A percentile compares a stretch with the other conserved stretches of the same genome.
These are phyloP conservation scores for Ramaria sp. DNA, from an alignment of 768 basidiomycete genomes.

Conservation along the genomic window DNA sequence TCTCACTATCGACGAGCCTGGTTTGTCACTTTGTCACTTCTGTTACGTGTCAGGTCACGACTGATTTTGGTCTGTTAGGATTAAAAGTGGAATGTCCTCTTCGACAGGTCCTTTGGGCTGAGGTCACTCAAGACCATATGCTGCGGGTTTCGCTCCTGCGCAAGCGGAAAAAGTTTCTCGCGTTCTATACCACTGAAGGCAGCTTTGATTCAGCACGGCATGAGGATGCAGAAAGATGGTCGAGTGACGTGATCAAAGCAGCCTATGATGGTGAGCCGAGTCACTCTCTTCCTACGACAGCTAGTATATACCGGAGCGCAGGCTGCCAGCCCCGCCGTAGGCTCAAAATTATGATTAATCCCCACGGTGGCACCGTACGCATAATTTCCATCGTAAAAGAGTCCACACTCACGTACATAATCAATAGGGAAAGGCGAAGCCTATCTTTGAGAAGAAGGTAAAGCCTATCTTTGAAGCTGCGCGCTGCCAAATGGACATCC, in stretches of 20 bases:
- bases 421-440: conserved; percentile 47
- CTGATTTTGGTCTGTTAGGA: background rate
- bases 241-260: conserved; percentile 36
- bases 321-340: conserved; percentile 31
- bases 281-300: conserved; percentile 1
- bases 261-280: conserved; percentile 49
- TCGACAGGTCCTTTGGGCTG: conserved; percentile 46
- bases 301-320: conserved; percentile 17
- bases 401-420: conserved; percentile 3
- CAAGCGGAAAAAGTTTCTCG: conserved; percentile 29
- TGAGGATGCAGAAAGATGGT: conserved; percentile 38
- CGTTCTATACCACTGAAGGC: conserved; percentile 23
- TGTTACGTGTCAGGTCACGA: background rate
- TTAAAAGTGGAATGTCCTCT: conserved; percentile 23
- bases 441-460: conserved; percentile 44
- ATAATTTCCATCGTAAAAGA: background rate
- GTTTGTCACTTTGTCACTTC: conserved; percentile 9
- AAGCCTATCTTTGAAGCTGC: conserved; percentile 67
- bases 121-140: conserved; percentile 21
- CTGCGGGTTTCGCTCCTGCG: conserved; percentile 44
- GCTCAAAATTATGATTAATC: conserved; percentile 69
- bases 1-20: conserved; percentile 19
- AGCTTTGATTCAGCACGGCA: conserved; percentile 33
- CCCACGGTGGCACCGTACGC: conserved; percentile 65
- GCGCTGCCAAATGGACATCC: conserved; percentile 48